Base-by-base conservation (phyloP, 768 basidiomycete species). In the Infundibulicybe gibba region DNA sequence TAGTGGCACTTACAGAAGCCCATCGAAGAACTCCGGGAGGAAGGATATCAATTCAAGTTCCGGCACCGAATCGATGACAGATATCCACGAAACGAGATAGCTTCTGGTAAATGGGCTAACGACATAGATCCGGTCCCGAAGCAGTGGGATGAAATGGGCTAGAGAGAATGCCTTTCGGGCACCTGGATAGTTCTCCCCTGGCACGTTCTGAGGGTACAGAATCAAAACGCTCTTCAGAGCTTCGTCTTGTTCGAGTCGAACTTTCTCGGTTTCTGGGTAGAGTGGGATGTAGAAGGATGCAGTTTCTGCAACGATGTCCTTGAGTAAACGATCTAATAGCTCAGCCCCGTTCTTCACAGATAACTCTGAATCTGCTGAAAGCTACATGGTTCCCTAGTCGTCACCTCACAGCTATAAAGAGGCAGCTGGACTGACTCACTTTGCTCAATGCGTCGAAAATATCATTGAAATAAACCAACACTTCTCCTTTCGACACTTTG, bases 321-420 rank as follows among this genome's bases (percentile, higher is more conserved):
- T 97, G 55, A 99, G 79, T n/a, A 97, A 79, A 15, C 95, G 81
- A 63, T 99, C 97, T 48, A 98, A 78, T 21, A 99, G 79, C 63
- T 99, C 97, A 1, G 97, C 94, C 2, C 95, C 95, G 59, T 97
- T 98, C 80, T 97, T 95, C 50, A 99, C 95, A 2, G 97, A 95
- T 32, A 90, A 58, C 55, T 98, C 95, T 0, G 92, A 88, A 64
- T 99, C 97, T 16, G 95, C 91, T 8, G 92, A 90, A 49, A 99
- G 90, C 95, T 98, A 59, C 15, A 46, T 33, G 51, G 16, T 52
- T 38, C 42, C 44, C n/a, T 41, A 40, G 35, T 48, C 45, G 33
- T 41, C 45, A 44, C 20, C n/a, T n/a, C n/a, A 44, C 15, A 14
- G 32, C 34, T 14, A 13, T 17, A 38, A 32, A 40, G 14, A 37